Evolutionary conservation across 1,284 basidiomycete species (phyloP), one percentile per base, ranked within the genome.

Genomic region (Cutaneotrichosporon curvatum): DNA sequence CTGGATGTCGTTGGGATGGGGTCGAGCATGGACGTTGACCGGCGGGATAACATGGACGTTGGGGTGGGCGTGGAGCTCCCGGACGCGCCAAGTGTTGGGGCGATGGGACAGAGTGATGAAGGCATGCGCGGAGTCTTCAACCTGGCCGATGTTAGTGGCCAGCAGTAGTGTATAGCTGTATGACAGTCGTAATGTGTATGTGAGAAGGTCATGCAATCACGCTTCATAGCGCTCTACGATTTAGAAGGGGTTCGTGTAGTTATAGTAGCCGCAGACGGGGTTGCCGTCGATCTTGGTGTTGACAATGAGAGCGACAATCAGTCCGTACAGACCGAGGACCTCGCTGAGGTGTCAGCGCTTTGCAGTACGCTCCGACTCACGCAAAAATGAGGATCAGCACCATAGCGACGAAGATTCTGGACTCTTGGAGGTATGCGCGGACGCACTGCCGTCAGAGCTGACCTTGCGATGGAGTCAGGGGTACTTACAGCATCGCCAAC

Each of bases 401-500:
- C 76, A 95, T 80, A 16, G 82, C 78, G 33, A 96, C 90, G 65
- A 92, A 95, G 19, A 80, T 72, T 56, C 70, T 74, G 31, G 74
- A 75, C 66, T 80, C 79, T 63, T 79, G 71, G 19, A 76, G 57
- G 59, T 77, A 78, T 20, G 74, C 74, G 39, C 75, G 63, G 11
- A 78, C 75, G 50, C 75, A 77, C 71, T 76, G 57, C 19, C 12
- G 25, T 40, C 10, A 36, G 47, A 41, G 3, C 6, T 9, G 20
- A 15, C 2, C 11, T 33, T 52, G 40, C 45, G 25, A 28, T 12
- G 25, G 12, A 28, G 12, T 28, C 7, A 12, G 43, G 34, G n/a
- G 1, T 9, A 67, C 84, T 53, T 60, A 90, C 91, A 19, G 92
- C 83, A 66, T 98, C 94, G 47, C 92, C 94, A 21, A 97, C 89